phyloP scores from a whole-genome alignment of 768 basidiomycete genomes.

The Strobilomyces dryophilus region DNA sequence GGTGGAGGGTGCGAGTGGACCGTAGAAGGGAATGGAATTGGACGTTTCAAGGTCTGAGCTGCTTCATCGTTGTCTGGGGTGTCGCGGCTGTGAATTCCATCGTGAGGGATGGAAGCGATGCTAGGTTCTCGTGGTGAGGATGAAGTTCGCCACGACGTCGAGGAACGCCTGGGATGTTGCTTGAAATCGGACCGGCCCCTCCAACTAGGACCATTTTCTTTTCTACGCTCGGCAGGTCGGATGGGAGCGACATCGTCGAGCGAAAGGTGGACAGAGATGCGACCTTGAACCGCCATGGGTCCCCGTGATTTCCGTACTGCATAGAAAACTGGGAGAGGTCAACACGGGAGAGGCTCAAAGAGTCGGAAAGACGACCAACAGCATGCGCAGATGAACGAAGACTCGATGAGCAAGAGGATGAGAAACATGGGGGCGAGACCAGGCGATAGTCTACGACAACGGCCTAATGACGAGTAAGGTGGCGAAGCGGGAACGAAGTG shows the following conservation, averaged over 20 bases:
- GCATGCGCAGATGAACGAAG: slow-evolving; percentile 55
- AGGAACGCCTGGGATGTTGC: not conserved
- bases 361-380: slow-evolving; percentile 38
- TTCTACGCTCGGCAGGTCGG: slow-evolving; percentile 11
- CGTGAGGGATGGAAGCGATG: not conserved
- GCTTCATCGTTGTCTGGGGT: not conserved
- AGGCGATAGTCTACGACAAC: slow-evolving; percentile 38
- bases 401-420: slow-evolving; percentile 48
- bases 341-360: not conserved
- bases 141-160: not conserved
- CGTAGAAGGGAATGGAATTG: slow-evolving; percentile 6
- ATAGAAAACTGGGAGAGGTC: slow-evolving; percentile 41
- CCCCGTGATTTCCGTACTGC: slow-evolving; percentile 52
- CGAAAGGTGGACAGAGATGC: slow-evolving; percentile 49
- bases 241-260: slow-evolving; percentile 35
- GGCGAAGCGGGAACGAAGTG: not conserved
- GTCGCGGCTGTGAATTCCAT: not conserved
- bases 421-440: slow-evolving; percentile 39
- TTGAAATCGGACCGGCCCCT: slow-evolving; percentile 45
- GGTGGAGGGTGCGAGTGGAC: not conserved
- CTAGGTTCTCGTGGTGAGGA: slow-evolving; percentile 7
- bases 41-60: not conserved
- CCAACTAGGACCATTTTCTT: slow-evolving; percentile 15
- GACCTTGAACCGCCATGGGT: slow-evolving; percentile 48
- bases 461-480: slow-evolving; percentile 32